Conservation (phyloP, 768 basidiomycete genomes). For the Harrya chromipes region DNA sequence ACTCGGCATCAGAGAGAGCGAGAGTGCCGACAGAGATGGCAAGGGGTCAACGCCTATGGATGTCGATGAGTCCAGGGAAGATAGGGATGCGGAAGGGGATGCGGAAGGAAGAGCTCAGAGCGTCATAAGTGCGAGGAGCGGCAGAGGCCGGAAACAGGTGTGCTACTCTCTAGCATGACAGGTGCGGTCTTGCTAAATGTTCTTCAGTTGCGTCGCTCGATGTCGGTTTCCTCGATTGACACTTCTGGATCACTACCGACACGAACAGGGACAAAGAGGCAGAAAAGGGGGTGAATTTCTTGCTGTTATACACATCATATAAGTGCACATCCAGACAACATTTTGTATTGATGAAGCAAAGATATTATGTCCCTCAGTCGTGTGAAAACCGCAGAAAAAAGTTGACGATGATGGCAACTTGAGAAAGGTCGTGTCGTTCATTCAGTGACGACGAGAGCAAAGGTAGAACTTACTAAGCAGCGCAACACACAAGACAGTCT, state of each 20-base stretch:
- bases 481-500: conserved; percentile 83
- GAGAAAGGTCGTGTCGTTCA: neutral
- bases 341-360: conserved; percentile 16
- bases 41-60: conserved; percentile 48
- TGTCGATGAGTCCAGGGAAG: conserved; percentile 42
- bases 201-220: conserved; percentile 54
- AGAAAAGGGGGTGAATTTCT: conserved; percentile 45
- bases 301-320: conserved; percentile 1
- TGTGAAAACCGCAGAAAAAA: conserved; percentile 77
- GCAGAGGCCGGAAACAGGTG: conserved; percentile 58
- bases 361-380: conserved; percentile 11
- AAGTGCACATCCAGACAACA: conserved; percentile 3
- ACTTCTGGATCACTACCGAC: conserved; percentile 53
- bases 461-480: conserved; percentile 56
- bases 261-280: conserved; percentile 53
- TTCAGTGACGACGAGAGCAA: neutral
- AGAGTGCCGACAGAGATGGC: conserved; percentile 37
- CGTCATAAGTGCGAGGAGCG: conserved; percentile 56
- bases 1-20: conserved; percentile 49
- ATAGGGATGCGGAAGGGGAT: conserved; percentile 33
- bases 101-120: conserved; percentile 64
- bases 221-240: conserved; percentile 76
- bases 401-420: conserved; percentile 83
- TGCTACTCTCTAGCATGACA: neutral
- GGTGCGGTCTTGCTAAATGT: neutral